These are phyloP conservation scores for Vaccinium myrtillus DNA, from an alignment of 148 eudicot species.

Conservation along the genomic window DNA sequence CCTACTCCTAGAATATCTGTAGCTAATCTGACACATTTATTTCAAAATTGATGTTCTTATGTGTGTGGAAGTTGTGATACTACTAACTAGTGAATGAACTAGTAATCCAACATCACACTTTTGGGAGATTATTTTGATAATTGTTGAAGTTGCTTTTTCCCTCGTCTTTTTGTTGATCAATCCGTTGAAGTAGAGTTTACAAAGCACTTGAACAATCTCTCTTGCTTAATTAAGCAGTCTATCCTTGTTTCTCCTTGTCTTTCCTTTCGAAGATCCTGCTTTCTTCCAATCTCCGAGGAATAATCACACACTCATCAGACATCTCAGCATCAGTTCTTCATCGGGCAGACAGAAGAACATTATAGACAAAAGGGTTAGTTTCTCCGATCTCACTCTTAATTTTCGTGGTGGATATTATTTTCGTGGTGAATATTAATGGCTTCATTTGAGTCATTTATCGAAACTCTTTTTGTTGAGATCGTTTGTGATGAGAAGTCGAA, in stretches of 20 bases:
- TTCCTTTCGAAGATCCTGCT: conserved; percentile 3
- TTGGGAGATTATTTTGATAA: background rate
- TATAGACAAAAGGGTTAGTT: background rate
- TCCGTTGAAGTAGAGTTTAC: background rate
- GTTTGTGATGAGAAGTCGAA: background rate
- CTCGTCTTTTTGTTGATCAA: background rate
- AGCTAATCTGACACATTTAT: no score
- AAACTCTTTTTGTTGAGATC: background rate
- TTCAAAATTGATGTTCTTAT: background rate
- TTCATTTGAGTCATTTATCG: background rate
- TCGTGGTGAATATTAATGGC: background rate
- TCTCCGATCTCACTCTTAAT: background rate
- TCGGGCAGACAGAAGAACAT: background rate
- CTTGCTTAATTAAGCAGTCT: no score
- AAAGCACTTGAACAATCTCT: no score
- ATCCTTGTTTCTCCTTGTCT: background rate
- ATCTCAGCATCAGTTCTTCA: background rate
- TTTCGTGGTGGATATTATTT: background rate
- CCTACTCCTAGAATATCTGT: no score
- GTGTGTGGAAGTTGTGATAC: background rate
- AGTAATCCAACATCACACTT: background rate
- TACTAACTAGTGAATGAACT: background rate
- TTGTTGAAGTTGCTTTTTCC: background rate
- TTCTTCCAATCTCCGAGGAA: conserved; percentile 3
- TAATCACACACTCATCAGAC: background rate